Evolutionary conservation across 805 yeast species (phyloP).

Genomic region (Ogataea salicorniae): DNA sequence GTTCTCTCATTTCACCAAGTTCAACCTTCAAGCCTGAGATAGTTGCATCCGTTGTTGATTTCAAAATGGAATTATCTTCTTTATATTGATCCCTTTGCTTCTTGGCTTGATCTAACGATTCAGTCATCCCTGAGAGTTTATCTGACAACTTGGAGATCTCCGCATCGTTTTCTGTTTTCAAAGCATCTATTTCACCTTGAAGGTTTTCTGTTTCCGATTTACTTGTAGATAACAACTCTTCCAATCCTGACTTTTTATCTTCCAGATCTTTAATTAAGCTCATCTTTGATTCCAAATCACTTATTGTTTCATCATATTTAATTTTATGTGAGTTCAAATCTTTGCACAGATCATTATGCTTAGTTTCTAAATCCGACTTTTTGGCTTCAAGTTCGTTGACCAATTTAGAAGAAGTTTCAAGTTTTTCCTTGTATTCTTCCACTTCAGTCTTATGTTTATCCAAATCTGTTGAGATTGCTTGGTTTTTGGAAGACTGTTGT

Average conservation of each 20-base stretch:
- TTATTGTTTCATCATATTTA: neutral
- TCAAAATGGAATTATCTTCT: constrained; percentile 4
- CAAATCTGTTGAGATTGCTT: neutral
- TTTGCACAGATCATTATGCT: neutral
- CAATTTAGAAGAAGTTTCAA: too few species aligned
- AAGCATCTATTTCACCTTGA: neutral
- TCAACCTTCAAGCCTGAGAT: constrained; percentile 25
- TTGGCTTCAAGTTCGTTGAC: too few species aligned
- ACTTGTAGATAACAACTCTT: neutral
- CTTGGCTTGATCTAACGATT: neutral
- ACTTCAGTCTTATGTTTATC: too few species aligned
- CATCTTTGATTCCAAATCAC: neutral
- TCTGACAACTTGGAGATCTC: neutral
- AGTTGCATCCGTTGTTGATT: constrained; percentile 16
- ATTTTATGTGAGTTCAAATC: neutral
- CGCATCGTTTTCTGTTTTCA: neutral
- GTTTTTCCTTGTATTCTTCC: too few species aligned
- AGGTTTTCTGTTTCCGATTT: neutral
- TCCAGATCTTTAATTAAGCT: neutral
- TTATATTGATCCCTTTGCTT: neutral
- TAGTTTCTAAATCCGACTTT: too few species aligned
- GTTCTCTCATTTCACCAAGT: constrained; percentile 21
- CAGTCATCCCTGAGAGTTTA: neutral
- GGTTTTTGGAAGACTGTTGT: neutral
- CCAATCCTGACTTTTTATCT: neutral